Evolutionary conservation across 2,329 filamentous ascomycete genomes (phyloP).

Genomic region (Fusarium sp.): DNA sequence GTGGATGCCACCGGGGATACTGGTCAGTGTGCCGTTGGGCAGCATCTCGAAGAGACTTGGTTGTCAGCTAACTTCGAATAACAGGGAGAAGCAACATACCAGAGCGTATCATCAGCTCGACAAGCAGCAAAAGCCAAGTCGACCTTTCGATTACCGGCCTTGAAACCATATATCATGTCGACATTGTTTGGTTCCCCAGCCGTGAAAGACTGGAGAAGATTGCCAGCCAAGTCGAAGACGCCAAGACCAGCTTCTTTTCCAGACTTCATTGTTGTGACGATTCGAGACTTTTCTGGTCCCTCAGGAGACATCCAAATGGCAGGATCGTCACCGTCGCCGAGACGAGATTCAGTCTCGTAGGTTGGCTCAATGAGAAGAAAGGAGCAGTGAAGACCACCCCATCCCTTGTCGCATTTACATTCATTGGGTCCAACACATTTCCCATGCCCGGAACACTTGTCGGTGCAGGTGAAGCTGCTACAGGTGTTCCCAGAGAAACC

Average conservation of each 20-base stretch:
- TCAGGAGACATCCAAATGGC: constrained; percentile 58
- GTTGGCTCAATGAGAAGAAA: constrained; percentile 54
- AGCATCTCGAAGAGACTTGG: constrained; percentile 59
- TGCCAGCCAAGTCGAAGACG: constrained; percentile 60
- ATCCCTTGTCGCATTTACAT: constrained; percentile 53
- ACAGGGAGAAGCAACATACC: constrained; percentile 47
- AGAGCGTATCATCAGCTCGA: constrained; percentile 60
- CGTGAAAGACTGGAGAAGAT: constrained; percentile 54
- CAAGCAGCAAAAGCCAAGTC: constrained; percentile 63
- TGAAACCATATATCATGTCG: constrained; percentile 61
- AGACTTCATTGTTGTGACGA: constrained; percentile 63
- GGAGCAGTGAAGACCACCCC: constrained; percentile 56
- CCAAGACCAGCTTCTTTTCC: constrained; percentile 57
- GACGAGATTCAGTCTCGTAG: constrained; percentile 55
- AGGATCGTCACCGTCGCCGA: constrained; percentile 57
- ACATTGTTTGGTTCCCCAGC: constrained; percentile 63
- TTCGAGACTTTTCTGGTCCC: constrained; percentile 53
- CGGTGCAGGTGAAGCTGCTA: constrained; percentile 48
- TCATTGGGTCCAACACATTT: constrained; percentile 53
- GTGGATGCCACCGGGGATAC: constrained; percentile 58
- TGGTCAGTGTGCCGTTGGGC: constrained; percentile 53
- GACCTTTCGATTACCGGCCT: constrained; percentile 52
- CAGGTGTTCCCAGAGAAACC: constrained; percentile 52
- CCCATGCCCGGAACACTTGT: constrained; percentile 54
- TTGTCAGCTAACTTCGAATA: constrained; percentile 3